phyloP scores from a whole-genome alignment of 495 filamentous ascomycete species.

The Trichoderma reesei region DNA sequence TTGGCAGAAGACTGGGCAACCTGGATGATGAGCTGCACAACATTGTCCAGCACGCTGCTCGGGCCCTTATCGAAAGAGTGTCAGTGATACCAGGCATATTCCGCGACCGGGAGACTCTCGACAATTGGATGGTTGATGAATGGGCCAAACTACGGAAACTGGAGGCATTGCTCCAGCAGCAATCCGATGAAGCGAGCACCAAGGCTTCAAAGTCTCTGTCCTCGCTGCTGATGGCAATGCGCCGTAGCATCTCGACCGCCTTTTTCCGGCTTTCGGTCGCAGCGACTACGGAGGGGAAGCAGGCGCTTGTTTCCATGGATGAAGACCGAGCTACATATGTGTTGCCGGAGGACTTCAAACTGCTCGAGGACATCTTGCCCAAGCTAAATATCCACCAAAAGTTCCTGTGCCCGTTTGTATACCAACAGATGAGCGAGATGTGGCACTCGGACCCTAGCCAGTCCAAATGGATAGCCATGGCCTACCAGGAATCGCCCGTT shows the following conservation, averaged over 20 bases:
- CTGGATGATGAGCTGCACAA: conserved; percentile 23
- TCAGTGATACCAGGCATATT: conserved; percentile 11
- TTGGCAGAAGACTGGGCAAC: conserved; percentile 18
- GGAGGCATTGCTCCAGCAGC: conserved; percentile 3
- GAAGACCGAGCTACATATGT: conserved; percentile 14
- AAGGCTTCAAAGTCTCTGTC: not conserved
- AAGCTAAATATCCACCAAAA: conserved; percentile 4
- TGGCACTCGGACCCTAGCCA: not conserved
- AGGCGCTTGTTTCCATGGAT: not conserved
- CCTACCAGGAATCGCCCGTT: not conserved
- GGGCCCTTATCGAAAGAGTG: conserved; percentile 19
- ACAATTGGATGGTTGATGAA: conserved; percentile 13
- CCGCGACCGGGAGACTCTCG: conserved; percentile 12
- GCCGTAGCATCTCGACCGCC: not conserved
- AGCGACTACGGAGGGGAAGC: not conserved
- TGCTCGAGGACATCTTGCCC: conserved; percentile 8
- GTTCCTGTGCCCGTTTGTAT: conserved; percentile 42
- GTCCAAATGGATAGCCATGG: not conserved
- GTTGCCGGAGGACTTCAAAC: not conserved
- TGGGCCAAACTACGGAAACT: conserved; percentile 14
- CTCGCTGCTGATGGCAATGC: not conserved
- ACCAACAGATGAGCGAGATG: not conserved
- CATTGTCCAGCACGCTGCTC: conserved; percentile 21
- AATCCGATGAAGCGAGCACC: not conserved
- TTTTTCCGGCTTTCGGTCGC: not conserved